Evolutionary conservation across 768 basidiomycete genomes (phyloP).

Genomic region (Udeniomyces megalosporus): DNA sequence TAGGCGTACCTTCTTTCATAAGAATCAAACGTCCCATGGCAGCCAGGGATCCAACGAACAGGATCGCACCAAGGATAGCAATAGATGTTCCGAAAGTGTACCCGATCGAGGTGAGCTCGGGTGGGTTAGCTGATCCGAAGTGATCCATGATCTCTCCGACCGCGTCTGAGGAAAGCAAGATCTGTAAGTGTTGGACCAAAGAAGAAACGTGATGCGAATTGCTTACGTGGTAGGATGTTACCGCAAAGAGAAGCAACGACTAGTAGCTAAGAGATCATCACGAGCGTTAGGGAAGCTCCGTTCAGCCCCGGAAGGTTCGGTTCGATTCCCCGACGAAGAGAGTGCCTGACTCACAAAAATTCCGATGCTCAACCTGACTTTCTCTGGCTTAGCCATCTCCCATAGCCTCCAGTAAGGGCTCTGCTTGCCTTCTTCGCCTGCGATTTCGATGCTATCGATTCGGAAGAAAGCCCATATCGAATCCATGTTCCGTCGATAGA

Average conservation of each 20-base stretch:
- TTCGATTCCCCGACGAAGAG: not conserved
- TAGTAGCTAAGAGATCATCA: not conserved
- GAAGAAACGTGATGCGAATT: no score
- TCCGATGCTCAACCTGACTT: not conserved
- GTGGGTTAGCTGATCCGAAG: not conserved
- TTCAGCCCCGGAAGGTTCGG: no score
- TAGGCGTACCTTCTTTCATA: slow-evolving; percentile 8
- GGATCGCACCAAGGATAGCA: not conserved
- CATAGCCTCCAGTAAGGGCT: slow-evolving; percentile 2
- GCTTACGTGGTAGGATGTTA: slow-evolving; percentile 2
- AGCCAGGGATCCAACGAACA: slow-evolving; percentile 4
- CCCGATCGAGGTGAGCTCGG: slow-evolving; percentile 14
- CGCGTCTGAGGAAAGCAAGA: not conserved
- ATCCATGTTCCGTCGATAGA: no score
- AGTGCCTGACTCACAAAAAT: not conserved
- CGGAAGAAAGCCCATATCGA: no score
- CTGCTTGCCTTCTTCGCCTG: slow-evolving; percentile 2
- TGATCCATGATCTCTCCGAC: slow-evolving; percentile 15
- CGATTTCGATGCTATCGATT: not conserved
- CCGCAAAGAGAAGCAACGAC: slow-evolving; percentile 2
- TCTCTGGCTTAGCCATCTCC: slow-evolving; percentile 9
- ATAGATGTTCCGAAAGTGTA: not conserved
- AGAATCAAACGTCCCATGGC: slow-evolving; percentile 5
- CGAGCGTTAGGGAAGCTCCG: no score
- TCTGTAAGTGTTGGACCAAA: no score